Base-by-base conservation (phyloP, 495 filamentous ascomycete species). In the Durotheca rogersii region DNA sequence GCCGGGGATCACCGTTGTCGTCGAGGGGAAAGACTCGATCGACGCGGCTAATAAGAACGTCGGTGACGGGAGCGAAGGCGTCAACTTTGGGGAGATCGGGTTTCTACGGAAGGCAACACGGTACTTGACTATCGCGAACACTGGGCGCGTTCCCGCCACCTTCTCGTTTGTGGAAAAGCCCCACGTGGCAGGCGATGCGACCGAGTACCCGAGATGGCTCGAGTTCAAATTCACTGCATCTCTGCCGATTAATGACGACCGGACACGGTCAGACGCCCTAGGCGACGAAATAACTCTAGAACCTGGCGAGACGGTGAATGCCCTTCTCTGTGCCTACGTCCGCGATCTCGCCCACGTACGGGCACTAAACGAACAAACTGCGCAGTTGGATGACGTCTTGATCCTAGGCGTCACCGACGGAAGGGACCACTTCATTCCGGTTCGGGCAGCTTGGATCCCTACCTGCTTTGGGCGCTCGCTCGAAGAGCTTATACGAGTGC, bases 371-470 rank as follows among this genome's bases (percentile, higher is more conserved):
- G 73, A 85, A 20, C 79, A 79, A 7, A 69, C 75, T 14, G 59
- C 73, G 3, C 73, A 73, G 6, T 72, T 96, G 1, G 90, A 95
- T 48, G 91, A 97, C 58, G 84, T 96, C 6, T 73, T 97, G 17
- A 82, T 99, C 4, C 78, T 99, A n/a, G 85, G 90, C 7, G 88
- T 97, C 6, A 77, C 81, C 6, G 80, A 84, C 37, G 93, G 93
- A 1, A 79, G 89, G 39, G 93, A 99, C 53, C 86, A 96, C 65
- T 99, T 99, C 64, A 80, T 99, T 37, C 83, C 90, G 1, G 73
- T 94, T 6, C 79, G 75, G 2, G 92, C 82, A 0, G 68, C 73
- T 0, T 99, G 93, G 93, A 67, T 83, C 2, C 88, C 83, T 16
- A 90, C 87, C 0, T 87, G 82, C 54, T 90, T 96, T 43, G 90